phyloP scores from a whole-genome alignment of 1,139 yeast species.

The Lodderomyces parapsilosis region DNA sequence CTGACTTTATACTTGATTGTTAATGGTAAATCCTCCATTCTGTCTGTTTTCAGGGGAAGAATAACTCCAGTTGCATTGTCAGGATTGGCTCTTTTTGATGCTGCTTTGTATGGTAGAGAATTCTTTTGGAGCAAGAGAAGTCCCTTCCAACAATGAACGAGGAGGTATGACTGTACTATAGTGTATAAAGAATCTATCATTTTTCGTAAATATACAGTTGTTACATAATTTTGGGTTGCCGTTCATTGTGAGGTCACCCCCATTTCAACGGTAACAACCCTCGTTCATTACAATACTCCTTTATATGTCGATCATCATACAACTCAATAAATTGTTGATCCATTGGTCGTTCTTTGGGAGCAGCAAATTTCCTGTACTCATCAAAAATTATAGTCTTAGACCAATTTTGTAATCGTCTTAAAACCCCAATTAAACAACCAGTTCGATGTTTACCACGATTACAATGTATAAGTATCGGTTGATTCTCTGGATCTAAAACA shows the following conservation, averaged over 20 bases:
- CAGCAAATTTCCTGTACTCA: slow-evolving; percentile 90
- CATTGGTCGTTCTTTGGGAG: slow-evolving; percentile 91
- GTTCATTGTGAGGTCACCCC: slow-evolving; percentile 29
- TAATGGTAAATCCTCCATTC: slow-evolving; percentile 63
- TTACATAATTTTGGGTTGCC: neutral
- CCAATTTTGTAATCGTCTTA: slow-evolving; percentile 88
- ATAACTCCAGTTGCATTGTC: slow-evolving; percentile 64
- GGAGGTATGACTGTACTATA: neutral
- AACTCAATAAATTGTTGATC: slow-evolving; percentile 94
- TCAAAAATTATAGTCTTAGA: slow-evolving; percentile 90
- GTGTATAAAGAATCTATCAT: neutral
- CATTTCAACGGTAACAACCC: slow-evolving; percentile 69
- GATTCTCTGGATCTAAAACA: slow-evolving; percentile 79
- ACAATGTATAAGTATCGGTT: slow-evolving; percentile 90
- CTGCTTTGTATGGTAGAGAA: slow-evolving; percentile 66
- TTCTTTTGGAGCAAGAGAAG: slow-evolving; percentile 45
- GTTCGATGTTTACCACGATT: slow-evolving; percentile 96
- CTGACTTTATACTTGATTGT: slow-evolving; percentile 71
- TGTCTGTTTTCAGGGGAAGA: slow-evolving; percentile 33
- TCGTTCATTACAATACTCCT: slow-evolving; percentile 48
- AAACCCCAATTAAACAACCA: slow-evolving; percentile 92
- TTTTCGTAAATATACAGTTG: neutral
- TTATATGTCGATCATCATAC: slow-evolving; percentile 67
- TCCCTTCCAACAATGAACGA: slow-evolving; percentile 8
- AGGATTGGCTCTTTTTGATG: slow-evolving; percentile 60